These are phyloP conservation scores for Schwanniomyces etchellsii DNA, from an alignment of 1,139 yeast genomes.

Conservation along the genomic window DNA sequence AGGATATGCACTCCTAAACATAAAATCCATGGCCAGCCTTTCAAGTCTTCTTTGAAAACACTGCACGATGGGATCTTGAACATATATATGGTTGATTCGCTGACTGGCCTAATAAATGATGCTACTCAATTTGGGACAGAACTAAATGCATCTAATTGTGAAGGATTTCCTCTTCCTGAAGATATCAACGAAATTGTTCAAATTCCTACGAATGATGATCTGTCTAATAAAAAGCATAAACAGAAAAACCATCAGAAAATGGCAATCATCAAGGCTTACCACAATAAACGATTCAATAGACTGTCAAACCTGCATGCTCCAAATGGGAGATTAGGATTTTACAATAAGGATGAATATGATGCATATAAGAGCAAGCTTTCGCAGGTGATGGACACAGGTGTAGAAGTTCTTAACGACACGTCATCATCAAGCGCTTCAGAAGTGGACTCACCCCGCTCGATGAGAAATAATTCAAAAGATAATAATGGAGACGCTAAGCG, in stretches of 20 bases:
- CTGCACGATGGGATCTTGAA: slow-evolving; percentile 17
- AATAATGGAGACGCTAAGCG: slow-evolving; percentile 3
- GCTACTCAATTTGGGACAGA: slow-evolving; percentile 77
- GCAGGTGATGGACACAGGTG: slow-evolving; percentile 7
- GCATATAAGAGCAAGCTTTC: slow-evolving; percentile 10
- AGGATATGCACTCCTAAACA: slow-evolving; percentile 43
- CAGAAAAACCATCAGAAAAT: slow-evolving; percentile 27
- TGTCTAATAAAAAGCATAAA: slow-evolving; percentile 5
- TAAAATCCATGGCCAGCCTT: slow-evolving; percentile 16
- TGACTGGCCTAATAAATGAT: slow-evolving; percentile 60
- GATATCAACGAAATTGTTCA: slow-evolving; percentile 56
- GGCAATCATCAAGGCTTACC: slow-evolving; percentile 51
- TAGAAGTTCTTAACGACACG: slow-evolving; percentile 12
- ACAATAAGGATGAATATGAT: slow-evolving; percentile 24
- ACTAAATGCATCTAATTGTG: slow-evolving; percentile 57
- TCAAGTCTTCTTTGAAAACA: slow-evolving; percentile 35
- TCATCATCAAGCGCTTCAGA: slow-evolving; percentile 1
- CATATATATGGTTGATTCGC: slow-evolving; percentile 60
- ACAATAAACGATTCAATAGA: slow-evolving; percentile 14
- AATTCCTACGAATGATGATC: slow-evolving; percentile 52
- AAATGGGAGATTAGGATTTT: slow-evolving; percentile 20
- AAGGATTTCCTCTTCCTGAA: slow-evolving; percentile 61
- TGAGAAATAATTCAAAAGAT: not conserved
- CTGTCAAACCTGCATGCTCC: not conserved
- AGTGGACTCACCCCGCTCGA: not conserved